Conservation (phyloP, 2,329 filamentous ascomycete genomes). For the Cercospora sojina region DNA sequence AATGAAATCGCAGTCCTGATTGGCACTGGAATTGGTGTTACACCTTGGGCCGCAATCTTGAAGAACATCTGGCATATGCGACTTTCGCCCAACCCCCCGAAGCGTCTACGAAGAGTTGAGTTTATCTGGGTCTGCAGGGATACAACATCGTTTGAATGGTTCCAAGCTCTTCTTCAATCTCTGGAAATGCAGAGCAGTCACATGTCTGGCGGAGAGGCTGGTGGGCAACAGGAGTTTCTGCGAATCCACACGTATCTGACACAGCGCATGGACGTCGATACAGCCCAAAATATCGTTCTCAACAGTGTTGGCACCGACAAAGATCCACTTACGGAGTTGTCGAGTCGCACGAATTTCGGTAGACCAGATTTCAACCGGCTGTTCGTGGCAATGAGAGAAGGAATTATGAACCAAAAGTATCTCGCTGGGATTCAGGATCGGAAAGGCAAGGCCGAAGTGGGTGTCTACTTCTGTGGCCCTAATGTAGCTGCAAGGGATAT, state of each 20-base stretch:
- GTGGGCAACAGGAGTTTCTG: slow-evolving; percentile 75
- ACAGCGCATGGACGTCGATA: slow-evolving; percentile 87
- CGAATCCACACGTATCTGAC: slow-evolving; percentile 98
- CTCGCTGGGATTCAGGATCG: slow-evolving; percentile 63
- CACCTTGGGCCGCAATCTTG: slow-evolving; percentile 80
- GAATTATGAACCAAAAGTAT: slow-evolving; percentile 81
- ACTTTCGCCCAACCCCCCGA: slow-evolving; percentile 82
- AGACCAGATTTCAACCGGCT: slow-evolving; percentile 83
- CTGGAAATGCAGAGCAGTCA: slow-evolving; percentile 81
- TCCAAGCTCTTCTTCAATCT: slow-evolving; percentile 87
- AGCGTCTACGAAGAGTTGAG: slow-evolving; percentile 87
- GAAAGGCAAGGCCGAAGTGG: slow-evolving; percentile 73
- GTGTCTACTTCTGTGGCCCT: slow-evolving; percentile 97
- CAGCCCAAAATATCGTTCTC: slow-evolving; percentile 92
- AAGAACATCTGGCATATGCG: slow-evolving; percentile 99
- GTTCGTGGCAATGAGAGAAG: slow-evolving; percentile 81
- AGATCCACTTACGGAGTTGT: slow-evolving; percentile 90
- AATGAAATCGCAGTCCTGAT: slow-evolving; percentile 86
- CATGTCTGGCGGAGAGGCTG: slow-evolving; percentile 46
- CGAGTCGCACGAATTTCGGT: slow-evolving; percentile 88
- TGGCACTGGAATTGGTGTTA: slow-evolving; percentile 83
- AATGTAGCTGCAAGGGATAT: slow-evolving; percentile 79
- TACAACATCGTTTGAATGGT: slow-evolving; percentile 96
- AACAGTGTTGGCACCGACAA: slow-evolving; percentile 86
- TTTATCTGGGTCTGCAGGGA: slow-evolving; percentile 99